These are phyloP conservation scores for Fusarium concolor DNA, from an alignment of 2,329 filamentous ascomycete genomes.

Conservation along the genomic window DNA sequence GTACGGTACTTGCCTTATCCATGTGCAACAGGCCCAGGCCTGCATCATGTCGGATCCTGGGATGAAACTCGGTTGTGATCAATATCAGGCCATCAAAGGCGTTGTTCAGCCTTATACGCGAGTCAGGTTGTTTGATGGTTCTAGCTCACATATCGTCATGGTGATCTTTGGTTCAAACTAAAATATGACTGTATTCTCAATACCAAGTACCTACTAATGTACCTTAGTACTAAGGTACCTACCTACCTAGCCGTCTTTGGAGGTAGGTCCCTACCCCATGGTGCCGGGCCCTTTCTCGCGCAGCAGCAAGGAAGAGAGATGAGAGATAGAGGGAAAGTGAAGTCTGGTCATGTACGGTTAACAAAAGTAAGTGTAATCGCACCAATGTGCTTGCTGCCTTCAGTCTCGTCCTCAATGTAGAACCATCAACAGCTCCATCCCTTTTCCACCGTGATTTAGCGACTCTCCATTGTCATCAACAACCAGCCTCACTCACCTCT, in stretches of 20 bases:
- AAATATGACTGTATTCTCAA: conserved; percentile 6
- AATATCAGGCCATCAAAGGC: background rate
- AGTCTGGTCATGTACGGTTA: background rate
- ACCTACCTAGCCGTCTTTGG: too few relatives aligned
- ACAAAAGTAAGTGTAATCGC: background rate
- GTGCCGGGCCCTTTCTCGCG: background rate
- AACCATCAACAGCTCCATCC: background rate
- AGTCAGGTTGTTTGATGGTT: conserved; percentile 8
- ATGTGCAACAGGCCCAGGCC: background rate
- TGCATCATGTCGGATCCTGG: background rate
- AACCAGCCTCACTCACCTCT: conserved; percentile 3
- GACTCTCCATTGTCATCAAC: conserved; percentile 9
- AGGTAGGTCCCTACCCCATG: background rate
- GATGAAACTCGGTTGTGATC: background rate
- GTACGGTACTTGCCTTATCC: background rate
- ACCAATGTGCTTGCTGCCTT: background rate
- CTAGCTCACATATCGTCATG: background rate
- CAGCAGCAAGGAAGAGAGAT: background rate
- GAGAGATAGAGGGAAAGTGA: background rate
- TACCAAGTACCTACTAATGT: background rate
- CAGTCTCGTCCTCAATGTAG: background rate
- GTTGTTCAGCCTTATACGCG: conserved; percentile 16
- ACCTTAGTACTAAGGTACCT: too few relatives aligned
- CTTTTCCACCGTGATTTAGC: background rate
- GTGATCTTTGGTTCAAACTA: background rate